Evolutionary conservation across 1,139 yeast genomes (phyloP).

Genomic region (Fermentozyma sake): DNA sequence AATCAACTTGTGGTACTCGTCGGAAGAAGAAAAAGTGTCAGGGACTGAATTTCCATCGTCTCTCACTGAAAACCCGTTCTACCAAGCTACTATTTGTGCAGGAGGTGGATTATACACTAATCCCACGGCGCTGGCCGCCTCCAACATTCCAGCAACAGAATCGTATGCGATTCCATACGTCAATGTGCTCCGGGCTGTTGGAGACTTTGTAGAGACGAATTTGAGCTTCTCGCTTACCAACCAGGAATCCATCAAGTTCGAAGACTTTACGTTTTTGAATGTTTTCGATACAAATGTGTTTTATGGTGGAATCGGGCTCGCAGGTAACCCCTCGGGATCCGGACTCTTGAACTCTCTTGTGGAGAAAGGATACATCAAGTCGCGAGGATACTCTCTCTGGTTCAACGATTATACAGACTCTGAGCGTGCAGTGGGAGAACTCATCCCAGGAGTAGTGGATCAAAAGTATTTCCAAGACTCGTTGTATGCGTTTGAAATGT

Average conservation of each 20-base stretch:
- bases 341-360: constrained; percentile 40
- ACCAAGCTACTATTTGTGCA: constrained; percentile 24
- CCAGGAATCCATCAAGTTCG: constrained; percentile 11
- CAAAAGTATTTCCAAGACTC: constrained; percentile 40
- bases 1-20: constrained; percentile 17
- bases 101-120: constrained; percentile 17
- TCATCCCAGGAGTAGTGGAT: constrained; percentile 61
- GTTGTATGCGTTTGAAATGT: constrained; percentile 43
- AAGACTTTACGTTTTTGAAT: constrained; percentile 26
- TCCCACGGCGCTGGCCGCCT: constrained; percentile 4
- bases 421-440: constrained; percentile 25
- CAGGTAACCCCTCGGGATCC: constrained; percentile 34
- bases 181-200: constrained; percentile 23
- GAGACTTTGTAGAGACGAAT: constrained; percentile 22
- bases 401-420: constrained; percentile 20
- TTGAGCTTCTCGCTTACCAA: constrained; percentile 14
- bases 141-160: constrained; percentile 13
- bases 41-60: constrained; percentile 12
- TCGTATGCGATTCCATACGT: constrained; percentile 23
- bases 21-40: constrained; percentile 8
- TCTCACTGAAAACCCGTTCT: constrained; percentile 17
- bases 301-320: constrained; percentile 50
- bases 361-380: constrained; percentile 28
- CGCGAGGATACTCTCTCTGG: constrained; percentile 56
- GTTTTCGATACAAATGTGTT: constrained; percentile 19